Base-by-base conservation (phyloP, 257 asterid genomes). In the Voacanga thouarsii region DNA sequence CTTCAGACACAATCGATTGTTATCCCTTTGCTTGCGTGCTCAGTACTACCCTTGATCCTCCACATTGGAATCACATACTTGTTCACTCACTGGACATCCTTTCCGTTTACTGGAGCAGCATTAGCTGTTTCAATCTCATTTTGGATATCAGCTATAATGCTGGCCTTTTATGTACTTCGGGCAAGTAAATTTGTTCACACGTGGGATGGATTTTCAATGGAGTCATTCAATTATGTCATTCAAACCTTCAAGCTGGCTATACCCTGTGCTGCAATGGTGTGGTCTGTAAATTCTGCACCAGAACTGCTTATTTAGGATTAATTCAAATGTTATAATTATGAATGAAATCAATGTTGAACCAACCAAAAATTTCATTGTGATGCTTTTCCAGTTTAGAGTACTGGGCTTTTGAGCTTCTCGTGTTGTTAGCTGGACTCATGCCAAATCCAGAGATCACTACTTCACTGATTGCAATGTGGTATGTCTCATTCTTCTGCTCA, bases 371-470 rank as follows among this genome's bases (percentile, higher is more conserved):
- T 23, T 26, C 24, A 69, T 79, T 68, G 9, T 45, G 63, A 9
- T 11, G 18, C 6, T 18, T n/a, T 11, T 56, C 67, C 90, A 95
- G 99, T 79, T 77, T 95, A 87, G 98, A 95, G 79, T 87, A 84
- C 39, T 91, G 98, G 94, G 98, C 97, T 72, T 91, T 90, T 63
- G 99, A 95, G 91, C 74, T 86, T 77, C 96, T 93, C 39, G 99
- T 95, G 56, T 76, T 95, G 66, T 78, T 93, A 71, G 96, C 97
- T 0, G 97, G 99, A 51, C 70, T 93, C 79, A 88, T 95, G 99
- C 97, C 97, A 28, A 74, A 92, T 70, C 78, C 99, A 2, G 86
- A 87, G 79, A 68, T 89, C 30, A 70, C 90, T 5, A 95, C 99
- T 60, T 91, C 99, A 0, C 72, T 95, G 21, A 85, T 95, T 69